phyloP scores from a whole-genome alignment of 306 rosid genomes.

The Dalbergia cultrata region DNA sequence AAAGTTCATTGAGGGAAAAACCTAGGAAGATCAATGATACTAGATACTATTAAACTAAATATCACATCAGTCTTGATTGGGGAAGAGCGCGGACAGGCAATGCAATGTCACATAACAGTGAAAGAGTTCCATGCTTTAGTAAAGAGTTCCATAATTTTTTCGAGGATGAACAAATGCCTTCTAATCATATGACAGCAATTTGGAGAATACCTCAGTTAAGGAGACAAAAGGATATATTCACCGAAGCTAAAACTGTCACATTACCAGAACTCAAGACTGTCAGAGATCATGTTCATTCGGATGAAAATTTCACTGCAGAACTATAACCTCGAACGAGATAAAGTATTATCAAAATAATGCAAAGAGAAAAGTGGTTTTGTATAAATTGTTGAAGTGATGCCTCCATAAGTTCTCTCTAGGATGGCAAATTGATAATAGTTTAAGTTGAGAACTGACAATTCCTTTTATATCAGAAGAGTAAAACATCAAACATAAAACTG shows the following conservation, averaged over 20 bases:
- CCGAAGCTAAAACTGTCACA: not conserved
- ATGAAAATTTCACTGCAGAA: not conserved
- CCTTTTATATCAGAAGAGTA: not conserved
- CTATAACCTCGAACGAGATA: not conserved
- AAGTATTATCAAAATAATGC: not conserved
- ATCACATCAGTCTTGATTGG: not conserved
- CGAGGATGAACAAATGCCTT: not conserved
- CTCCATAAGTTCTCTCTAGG: constrained; percentile 13
- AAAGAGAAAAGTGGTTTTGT: not conserved
- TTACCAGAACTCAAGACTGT: not conserved
- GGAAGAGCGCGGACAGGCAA: not conserved
- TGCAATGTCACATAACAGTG: too few species aligned
- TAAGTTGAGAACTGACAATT: not conserved
- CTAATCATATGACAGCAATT: constrained; percentile 15
- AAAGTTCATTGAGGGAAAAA: constrained; percentile 7
- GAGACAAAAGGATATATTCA: constrained; percentile 1
- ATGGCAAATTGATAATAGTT: not conserved
- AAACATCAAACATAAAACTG: not conserved
- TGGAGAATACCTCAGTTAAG: not conserved
- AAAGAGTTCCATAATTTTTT: constrained; percentile 2
- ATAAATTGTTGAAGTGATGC: constrained; percentile 12
- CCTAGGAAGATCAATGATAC: not conserved
- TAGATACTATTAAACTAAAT: constrained; percentile 3
- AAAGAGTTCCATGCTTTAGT: too few species aligned
- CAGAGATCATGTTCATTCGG: not conserved